A percentile compares a stretch with the other conserved stretches of the same genome.
phyloP scores from a whole-genome alignment of 2,329 filamentous ascomycete species.

The Exserohilum rostratum region DNA sequence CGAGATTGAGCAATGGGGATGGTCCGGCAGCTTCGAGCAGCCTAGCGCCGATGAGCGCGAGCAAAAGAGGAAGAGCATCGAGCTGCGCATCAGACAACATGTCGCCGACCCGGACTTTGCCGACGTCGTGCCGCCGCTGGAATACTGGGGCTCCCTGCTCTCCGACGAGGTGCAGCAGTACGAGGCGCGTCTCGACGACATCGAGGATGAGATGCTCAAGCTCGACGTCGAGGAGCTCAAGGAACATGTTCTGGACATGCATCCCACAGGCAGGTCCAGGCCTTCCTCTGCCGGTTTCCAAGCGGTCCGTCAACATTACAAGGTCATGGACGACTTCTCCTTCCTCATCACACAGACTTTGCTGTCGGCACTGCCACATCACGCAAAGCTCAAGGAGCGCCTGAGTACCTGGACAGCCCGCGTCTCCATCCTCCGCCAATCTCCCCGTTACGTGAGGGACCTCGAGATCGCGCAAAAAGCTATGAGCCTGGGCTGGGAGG shows the following conservation, averaged over 20 bases:
- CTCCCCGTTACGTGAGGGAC: conserved; percentile 70
- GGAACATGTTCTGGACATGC: conserved; percentile 79
- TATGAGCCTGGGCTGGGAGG: conserved; percentile 70
- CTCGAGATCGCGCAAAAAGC: conserved; percentile 69
- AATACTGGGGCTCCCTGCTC: conserved; percentile 75
- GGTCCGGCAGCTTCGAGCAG: conserved; percentile 58
- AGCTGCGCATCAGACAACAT: conserved; percentile 41
- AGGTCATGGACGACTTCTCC: conserved; percentile 84
- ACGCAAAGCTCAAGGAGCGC: conserved; percentile 75
- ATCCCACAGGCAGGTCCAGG: conserved; percentile 60
- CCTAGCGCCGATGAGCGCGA: conserved; percentile 41
- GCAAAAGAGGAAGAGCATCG: conserved; percentile 38
- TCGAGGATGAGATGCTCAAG: conserved; percentile 70
- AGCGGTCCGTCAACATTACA: conserved; percentile 57
- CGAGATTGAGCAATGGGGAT: conserved; percentile 70
- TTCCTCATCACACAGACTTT: conserved; percentile 90
- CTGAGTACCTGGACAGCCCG: conserved; percentile 80
- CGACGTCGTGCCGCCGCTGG: conserved; percentile 35
- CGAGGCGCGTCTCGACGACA: conserved; percentile 75
- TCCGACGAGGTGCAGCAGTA: conserved; percentile 69
- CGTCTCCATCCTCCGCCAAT: conserved; percentile 73
- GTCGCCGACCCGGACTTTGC: conserved; percentile 31
- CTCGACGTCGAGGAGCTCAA: conserved; percentile 88
- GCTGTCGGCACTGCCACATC: conserved; percentile 81
- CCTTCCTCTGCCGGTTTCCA: conserved; percentile 52